phyloP scores from a whole-genome alignment of 2,329 filamentous ascomycete genomes.

The Albifimbria verrucaria region DNA sequence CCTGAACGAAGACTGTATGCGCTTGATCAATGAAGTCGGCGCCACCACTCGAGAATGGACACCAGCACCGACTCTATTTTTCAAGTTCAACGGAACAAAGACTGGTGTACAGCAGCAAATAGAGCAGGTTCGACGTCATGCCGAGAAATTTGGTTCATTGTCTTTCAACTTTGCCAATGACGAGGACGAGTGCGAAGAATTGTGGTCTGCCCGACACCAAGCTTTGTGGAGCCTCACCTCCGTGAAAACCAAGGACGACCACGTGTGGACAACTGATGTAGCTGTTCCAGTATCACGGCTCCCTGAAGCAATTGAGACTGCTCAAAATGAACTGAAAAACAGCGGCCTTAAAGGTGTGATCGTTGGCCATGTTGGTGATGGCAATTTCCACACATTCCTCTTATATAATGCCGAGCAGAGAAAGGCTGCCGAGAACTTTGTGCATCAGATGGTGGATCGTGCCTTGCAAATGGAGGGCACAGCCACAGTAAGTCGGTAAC shows the following conservation, averaged over 20 bases:
- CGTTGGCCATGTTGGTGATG: conserved; percentile 65
- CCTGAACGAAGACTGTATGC: conserved; percentile 76
- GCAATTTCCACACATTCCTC: conserved; percentile 54
- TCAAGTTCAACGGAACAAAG: conserved; percentile 66
- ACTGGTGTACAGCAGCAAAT: conserved; percentile 24
- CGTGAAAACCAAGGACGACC: conserved; percentile 43
- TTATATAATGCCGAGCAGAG: conserved; percentile 31
- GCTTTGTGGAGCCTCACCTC: conserved; percentile 62
- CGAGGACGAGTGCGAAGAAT: conserved; percentile 32
- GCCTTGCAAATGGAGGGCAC: conserved; percentile 68
- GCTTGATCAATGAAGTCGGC: conserved; percentile 50
- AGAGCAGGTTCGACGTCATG: conserved; percentile 7
- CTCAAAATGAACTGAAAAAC: conserved; percentile 53
- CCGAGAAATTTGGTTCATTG: conserved; percentile 38
- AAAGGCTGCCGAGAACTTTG: conserved; percentile 41
- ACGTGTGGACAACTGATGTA: conserved; percentile 67
- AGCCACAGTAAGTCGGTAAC: conserved; percentile 39
- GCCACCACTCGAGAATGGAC: conserved; percentile 57
- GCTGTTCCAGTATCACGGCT: conserved; percentile 61
- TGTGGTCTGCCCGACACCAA: conserved; percentile 66
- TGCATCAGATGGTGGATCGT: conserved; percentile 62
- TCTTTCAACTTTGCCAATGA: conserved; percentile 57
- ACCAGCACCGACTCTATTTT: conserved; percentile 65
- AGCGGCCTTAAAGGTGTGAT: conserved; percentile 57
- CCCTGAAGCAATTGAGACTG: conserved; percentile 58